Evolutionary conservation across 345 rosid species (phyloP), one percentile per base, ranked within the genome.

Genomic region (Pseudoturritis turrita): DNA sequence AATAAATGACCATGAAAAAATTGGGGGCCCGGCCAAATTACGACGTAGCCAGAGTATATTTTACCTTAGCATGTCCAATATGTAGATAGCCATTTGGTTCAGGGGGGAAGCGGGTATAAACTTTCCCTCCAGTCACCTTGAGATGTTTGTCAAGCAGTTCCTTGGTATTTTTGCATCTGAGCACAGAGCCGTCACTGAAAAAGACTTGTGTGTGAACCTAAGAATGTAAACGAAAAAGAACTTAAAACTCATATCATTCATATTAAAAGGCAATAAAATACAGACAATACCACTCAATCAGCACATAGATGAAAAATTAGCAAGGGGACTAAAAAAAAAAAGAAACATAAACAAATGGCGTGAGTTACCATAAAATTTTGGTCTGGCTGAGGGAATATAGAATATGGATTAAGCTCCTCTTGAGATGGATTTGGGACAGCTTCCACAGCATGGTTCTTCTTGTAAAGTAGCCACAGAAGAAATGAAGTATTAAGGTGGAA

Each of bases 51-150:
- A n/a, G n/a, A n/a, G 62, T 19, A 52, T 4, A 33, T 47, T 52
- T 75, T 83, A 91, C 99, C 92, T 91, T 95, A 21, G 99, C 98
- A 84, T 92, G 99, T 51, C 98, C 99, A 73, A 95, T 95, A 71
- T 95, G 99, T 23, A 92, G 85, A 83, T 92, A 92, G 22, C 99
- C 99, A 87, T 95, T 95, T 74, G 98, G 98, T 82, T 95, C 98
- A 44, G 99, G 7, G 97, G n/a, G 98, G 41, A 92, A 95, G 50
- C 96, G 92, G 6, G 94, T 86, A 58, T 82, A 83, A 68, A 95
- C 89, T 69, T 85, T 91, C 12, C 96, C 86, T 8, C 88, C 89
- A 13, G 97, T n/a, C n/a, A n/a, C n/a, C n/a, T n/a, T n/a, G n/a
- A n/a, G n/a, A n/a, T n/a, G n/a, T n/a, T n/a, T n/a, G 47, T 87